Evolutionary conservation across 2,329 filamentous ascomycete genomes (phyloP).

Genomic region (Fusarium tupiense): DNA sequence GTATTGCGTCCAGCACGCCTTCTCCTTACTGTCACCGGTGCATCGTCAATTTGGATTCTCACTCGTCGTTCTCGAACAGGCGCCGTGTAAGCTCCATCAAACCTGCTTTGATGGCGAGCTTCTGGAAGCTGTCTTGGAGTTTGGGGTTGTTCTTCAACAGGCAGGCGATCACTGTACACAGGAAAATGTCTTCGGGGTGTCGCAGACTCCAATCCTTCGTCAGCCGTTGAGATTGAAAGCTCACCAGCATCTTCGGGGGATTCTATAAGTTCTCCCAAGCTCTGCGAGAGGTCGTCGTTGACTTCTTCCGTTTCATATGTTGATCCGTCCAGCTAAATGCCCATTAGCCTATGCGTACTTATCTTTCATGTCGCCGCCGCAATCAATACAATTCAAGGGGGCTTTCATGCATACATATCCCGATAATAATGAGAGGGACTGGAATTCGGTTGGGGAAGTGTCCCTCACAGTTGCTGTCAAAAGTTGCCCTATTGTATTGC

Average conservation of each 20-base stretch:
- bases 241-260: background rate
- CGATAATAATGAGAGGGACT: background rate
- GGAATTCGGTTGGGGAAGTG: no score
- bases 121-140: conserved; percentile 40
- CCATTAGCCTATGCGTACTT: conserved; percentile 1
- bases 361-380: background rate
- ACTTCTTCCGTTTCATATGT: background rate
- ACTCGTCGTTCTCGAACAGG: conserved; percentile 24
- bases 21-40: background rate
- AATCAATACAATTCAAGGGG: background rate
- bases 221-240: background rate
- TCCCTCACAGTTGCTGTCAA: conserved; percentile 14
- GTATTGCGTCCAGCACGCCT: conserved; percentile 39
- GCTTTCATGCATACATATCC: background rate
- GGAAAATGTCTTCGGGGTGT: conserved; percentile 15
- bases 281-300: background rate
- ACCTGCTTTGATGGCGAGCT: conserved; percentile 38
- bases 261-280: background rate
- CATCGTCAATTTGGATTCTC: background rate
- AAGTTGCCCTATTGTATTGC: background rate
- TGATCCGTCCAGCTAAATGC: background rate
- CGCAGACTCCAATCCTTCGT: background rate
- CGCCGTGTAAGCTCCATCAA: conserved; percentile 36
- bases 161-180: conserved; percentile 36
- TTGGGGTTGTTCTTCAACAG: conserved; percentile 31